Evolutionary conservation across 202 grass and related monocot genomes (phyloP).

Genomic region (Bolboschoenoplectus hybrid): DNA sequence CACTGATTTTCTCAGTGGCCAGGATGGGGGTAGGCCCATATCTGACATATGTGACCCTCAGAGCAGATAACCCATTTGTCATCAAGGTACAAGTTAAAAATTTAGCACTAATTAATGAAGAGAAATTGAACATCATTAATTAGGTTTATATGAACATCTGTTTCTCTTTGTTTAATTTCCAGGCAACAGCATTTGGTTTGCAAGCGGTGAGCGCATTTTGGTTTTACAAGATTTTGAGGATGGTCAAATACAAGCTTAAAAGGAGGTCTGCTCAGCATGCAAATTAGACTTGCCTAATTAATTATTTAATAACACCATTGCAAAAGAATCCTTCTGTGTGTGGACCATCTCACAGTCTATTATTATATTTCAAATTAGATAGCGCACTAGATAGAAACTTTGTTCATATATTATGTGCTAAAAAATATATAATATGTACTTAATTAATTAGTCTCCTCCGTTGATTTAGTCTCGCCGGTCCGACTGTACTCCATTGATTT

Average conservation of each 20-base stretch:
- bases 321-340: too few species aligned
- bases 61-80: constrained; percentile 63
- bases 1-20: constrained; percentile 67
- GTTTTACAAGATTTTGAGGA: constrained; percentile 88
- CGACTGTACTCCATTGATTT: not conserved
- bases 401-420: too few species aligned
- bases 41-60: constrained; percentile 64
- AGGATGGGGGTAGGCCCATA: constrained; percentile 83
- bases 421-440: too few species aligned
- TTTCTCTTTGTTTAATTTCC: not conserved
- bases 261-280: constrained; percentile 33
- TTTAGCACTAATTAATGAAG: too few species aligned
- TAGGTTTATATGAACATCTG: too few species aligned
- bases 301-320: not conserved
- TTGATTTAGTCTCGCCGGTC: not conserved
- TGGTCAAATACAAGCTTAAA: constrained; percentile 77
- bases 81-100: constrained; percentile 60
- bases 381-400: too few species aligned
- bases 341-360: not conserved
- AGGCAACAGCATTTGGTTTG: constrained; percentile 74
- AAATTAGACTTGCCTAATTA: not conserved
- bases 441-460: too few species aligned
- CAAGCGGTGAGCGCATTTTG: constrained; percentile 88
- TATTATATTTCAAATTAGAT: too few species aligned
- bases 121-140: too few species aligned